phyloP scores from a whole-genome alignment of 768 basidiomycete genomes.

The Rossbeevera mucosa region DNA sequence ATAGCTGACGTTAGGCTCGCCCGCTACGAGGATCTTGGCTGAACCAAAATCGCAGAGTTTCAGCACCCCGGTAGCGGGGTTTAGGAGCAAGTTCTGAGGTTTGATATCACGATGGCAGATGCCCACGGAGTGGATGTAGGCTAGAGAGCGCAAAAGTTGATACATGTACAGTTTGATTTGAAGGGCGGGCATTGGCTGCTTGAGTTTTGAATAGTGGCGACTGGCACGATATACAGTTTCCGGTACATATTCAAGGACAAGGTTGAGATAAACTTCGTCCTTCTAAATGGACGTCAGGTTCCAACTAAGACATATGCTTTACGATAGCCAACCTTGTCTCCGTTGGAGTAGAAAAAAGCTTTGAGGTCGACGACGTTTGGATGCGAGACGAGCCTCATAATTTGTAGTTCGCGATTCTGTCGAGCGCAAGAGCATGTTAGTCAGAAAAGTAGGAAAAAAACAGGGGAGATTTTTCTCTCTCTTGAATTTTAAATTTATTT shows the following conservation, averaged over 20 bases:
- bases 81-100: constrained; percentile 96
- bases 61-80: constrained; percentile 93
- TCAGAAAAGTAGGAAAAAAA: neutral
- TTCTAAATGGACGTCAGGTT: constrained; percentile 51
- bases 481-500: neutral
- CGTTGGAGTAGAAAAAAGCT: constrained; percentile 98
- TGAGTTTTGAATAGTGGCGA: constrained; percentile 98
- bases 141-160: constrained; percentile 94
- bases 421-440: constrained; percentile 9
- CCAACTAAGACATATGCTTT: constrained; percentile 3
- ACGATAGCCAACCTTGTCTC: constrained; percentile 78
- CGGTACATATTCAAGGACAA: constrained; percentile 98
- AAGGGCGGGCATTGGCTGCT: constrained; percentile 99
- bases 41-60: constrained; percentile 99
- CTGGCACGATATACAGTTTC: constrained; percentile 99
- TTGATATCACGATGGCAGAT: constrained; percentile 99
- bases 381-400: constrained; percentile 95
- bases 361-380: constrained; percentile 97
- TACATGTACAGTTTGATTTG: constrained; percentile 99
- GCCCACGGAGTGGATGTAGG: constrained; percentile 99
- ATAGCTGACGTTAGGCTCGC: constrained; percentile 99
- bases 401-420: constrained; percentile 98
- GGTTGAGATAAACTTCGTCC: constrained; percentile 99
- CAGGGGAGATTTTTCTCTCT: neutral
- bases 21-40: constrained; percentile 95